phyloP scores from a whole-genome alignment of 805 yeast species.

The Schwanniomyces pseudopolymorphus region DNA sequence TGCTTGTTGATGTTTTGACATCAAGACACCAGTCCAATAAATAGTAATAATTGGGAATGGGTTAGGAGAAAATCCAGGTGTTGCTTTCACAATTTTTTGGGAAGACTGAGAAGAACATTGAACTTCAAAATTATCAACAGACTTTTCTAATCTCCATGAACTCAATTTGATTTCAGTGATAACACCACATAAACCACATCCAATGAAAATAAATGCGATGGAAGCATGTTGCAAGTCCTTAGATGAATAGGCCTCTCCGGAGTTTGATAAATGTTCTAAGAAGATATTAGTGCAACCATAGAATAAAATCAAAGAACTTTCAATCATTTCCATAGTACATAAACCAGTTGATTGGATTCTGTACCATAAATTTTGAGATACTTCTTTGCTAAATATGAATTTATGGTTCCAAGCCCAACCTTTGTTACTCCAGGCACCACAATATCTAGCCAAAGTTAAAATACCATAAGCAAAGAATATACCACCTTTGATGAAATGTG shows the following conservation, averaged over 20 bases:
- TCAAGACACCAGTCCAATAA: slow-evolving; percentile 93
- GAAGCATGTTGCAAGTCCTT: slow-evolving; percentile 39
- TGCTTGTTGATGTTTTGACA: slow-evolving; percentile 94
- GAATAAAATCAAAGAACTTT: slow-evolving; percentile 74
- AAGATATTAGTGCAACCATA: slow-evolving; percentile 90
- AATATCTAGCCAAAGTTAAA: slow-evolving; percentile 78
- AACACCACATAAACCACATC: slow-evolving; percentile 90
- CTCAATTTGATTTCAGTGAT: slow-evolving; percentile 68
- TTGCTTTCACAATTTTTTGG: slow-evolving; percentile 26
- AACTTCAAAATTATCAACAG: slow-evolving; percentile 14
- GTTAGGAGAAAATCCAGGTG: slow-evolving; percentile 85
- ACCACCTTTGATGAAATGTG: slow-evolving; percentile 96
- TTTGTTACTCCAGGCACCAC: slow-evolving; percentile 70
- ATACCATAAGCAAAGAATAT: slow-evolving; percentile 79
- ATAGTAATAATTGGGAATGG: slow-evolving; percentile 93
- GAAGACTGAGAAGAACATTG: neutral
- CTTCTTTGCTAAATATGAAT: slow-evolving; percentile 26
- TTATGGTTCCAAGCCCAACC: slow-evolving; percentile 91
- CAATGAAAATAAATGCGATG: slow-evolving; percentile 56
- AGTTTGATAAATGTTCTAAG: slow-evolving; percentile 70
- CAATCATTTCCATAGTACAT: slow-evolving; percentile 83
- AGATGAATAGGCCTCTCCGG: slow-evolving; percentile 84
- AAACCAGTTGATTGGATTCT: slow-evolving; percentile 43
- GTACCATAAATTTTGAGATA: slow-evolving; percentile 27
- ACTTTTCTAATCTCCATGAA: slow-evolving; percentile 53